Base-by-base conservation (phyloP, 768 basidiomycete genomes). In the Nidularia sp. region DNA sequence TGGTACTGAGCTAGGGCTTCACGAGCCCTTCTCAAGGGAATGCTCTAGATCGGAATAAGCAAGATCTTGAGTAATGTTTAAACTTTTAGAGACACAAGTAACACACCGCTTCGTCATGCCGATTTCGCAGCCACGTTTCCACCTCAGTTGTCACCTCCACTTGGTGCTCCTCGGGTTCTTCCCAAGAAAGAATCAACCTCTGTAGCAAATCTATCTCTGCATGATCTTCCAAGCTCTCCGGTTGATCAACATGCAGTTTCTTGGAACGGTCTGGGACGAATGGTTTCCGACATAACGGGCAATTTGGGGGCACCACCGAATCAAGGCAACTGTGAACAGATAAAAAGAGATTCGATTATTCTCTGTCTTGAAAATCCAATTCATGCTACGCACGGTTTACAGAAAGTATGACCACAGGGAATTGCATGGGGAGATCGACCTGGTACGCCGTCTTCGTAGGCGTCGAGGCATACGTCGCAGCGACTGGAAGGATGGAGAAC, bases 371-470 rank as follows among this genome's bases (percentile, higher is more conserved):
- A 39, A 7, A 53, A 39, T 18, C 3, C 5, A 4, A 10, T 41
- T 41, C 25, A 48, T 8, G 25, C 8, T 9, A 74, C 81, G 58
- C 60, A 85, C 84, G 69, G 61, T 59, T 70, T 70, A 60, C 84
- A 86, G 67, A 86, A 86, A 44, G 83, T 74, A 62, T 86, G 83
- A 42, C 85, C 85, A 57, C 85, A 87, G 39, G 80, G 75, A 57
- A 86, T 85, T 13, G 76, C 80, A 64, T 84, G 78, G 6, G 84
- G 85, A 39, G 76, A 68, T 56, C 73, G 72, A 48, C 68, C 62
- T 42, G 70, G 65, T 31, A 71, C 70, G 34, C 71, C 64, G 65
- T 75, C 78, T 34, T 72, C 62, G 63, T 84, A 84, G n/a, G 68
- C 62, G 54, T 86, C 84, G 55, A 84, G 69, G 62, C 85, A 86